Evolutionary conservation across 1,284 basidiomycete genomes (phyloP).

Genomic region (Cutaneotrichosporon dermatis): DNA sequence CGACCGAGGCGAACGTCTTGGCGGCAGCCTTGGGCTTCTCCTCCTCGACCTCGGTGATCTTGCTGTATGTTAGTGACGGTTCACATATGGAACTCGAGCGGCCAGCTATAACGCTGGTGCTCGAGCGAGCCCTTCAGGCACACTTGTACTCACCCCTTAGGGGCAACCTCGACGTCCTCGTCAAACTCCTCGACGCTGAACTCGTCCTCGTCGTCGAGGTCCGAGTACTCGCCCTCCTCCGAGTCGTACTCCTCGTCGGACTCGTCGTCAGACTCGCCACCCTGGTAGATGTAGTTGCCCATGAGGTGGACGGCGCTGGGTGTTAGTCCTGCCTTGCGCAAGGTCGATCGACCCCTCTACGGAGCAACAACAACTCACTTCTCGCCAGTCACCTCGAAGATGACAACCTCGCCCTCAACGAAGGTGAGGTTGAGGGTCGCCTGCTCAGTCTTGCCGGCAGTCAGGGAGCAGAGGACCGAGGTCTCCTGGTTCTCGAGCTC

Average conservation of each 20-base stretch:
- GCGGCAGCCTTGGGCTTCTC: constrained; percentile 15
- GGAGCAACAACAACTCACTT: constrained; percentile 58
- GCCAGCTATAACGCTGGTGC: too few species aligned
- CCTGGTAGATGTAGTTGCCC: constrained; percentile 76
- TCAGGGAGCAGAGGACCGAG: constrained; percentile 52
- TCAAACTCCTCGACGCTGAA: constrained; percentile 52
- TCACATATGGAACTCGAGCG: too few species aligned
- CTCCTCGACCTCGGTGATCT: constrained; percentile 39
- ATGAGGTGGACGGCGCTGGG: constrained; percentile 73
- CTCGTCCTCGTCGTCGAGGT: constrained; percentile 51
- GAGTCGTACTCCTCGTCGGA: constrained; percentile 50
- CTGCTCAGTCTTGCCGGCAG: constrained; percentile 65
- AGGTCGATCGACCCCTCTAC: constrained; percentile 17
- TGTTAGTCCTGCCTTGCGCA: not conserved
- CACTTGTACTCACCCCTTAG: constrained; percentile 31
- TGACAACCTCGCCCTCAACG: constrained; percentile 63
- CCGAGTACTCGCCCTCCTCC: constrained; percentile 41
- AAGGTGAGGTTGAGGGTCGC: constrained; percentile 69
- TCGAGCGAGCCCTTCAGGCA: too few species aligned
- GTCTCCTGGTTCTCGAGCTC: constrained; percentile 52
- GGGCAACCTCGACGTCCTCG: constrained; percentile 43
- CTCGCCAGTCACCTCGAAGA: constrained; percentile 74
- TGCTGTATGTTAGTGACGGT: constrained; percentile 22
- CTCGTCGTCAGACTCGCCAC: constrained; percentile 45
- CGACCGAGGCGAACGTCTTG: constrained; percentile 4